A percentile compares a stretch with the other conserved stretches of the same genome.
phyloP scores from a whole-genome alignment of 352 stramenopile species.

The Globisporangium recalcitrans region DNA sequence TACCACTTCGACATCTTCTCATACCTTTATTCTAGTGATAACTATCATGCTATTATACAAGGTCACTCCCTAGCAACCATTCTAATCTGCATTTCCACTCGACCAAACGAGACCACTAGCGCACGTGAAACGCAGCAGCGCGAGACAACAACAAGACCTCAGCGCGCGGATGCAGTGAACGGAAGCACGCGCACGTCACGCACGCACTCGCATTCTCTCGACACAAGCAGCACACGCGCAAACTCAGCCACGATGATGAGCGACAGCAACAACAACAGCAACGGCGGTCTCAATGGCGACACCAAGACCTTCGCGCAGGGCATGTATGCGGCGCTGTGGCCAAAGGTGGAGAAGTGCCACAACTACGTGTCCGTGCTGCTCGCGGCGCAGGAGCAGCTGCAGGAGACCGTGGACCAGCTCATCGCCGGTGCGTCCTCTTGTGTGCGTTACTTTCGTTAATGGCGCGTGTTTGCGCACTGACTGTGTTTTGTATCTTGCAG shows the following conservation, averaged over 20 bases:
- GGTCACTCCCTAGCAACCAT: too few species aligned
- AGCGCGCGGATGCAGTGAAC: not conserved
- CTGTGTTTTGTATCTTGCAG: conserved; percentile 18
- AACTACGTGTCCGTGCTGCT: conserved; percentile 69
- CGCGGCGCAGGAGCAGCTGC: conserved; percentile 64
- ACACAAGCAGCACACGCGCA: not conserved
- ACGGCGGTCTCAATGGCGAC: not conserved
- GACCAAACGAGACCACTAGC: too few species aligned
- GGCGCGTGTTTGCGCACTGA: not conserved
- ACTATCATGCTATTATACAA: too few species aligned
- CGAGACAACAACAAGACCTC: not conserved
- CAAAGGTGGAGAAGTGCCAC: conserved; percentile 78
- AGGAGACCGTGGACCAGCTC: conserved; percentile 58
- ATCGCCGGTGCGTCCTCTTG: conserved; percentile 39
- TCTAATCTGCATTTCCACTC: not conserved
- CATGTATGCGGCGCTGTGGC: conserved; percentile 80
- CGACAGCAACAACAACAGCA: conserved; percentile 1
- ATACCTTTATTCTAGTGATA: too few species aligned
- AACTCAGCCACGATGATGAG: conserved; percentile 13
- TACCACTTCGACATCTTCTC: too few species aligned
- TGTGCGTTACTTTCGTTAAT: too few species aligned
- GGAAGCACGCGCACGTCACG: not conserved
- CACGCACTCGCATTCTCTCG: not conserved
- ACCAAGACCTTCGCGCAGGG: conserved; percentile 47
- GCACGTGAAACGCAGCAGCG: not conserved